Base-by-base conservation (phyloP, 2,329 filamentous ascomycete genomes). In the Nemania sp. region DNA sequence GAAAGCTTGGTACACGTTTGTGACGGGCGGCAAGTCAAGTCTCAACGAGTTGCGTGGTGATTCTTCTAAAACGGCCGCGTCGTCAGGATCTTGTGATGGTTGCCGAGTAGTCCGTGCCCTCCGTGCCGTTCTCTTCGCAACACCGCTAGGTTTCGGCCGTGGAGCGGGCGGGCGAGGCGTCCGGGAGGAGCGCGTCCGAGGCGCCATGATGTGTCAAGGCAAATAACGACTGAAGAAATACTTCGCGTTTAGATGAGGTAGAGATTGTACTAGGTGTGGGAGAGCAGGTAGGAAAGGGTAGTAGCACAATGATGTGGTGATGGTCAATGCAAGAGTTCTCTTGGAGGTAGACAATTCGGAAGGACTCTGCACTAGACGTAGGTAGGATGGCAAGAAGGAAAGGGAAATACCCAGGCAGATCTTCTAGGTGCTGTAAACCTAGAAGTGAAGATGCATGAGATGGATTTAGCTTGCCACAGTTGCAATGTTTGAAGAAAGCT, bases 1-100 rank as follows among this genome's bases (percentile, higher is more conserved):
- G 51, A 80, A 78, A 38, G 78, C 79, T 20, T 73, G 73, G 18
- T 74, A 60, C 29, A 75, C 64, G 27, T 72, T 71, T 41, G 69
- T 62, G 13, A 80, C 72, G 0, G 78, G 77, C 4, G 43, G 51
- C 15, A 78, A 52, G 7, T 52, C 67, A 4, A 55, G 52, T 32
- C 75, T 70, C 7, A 78, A 24, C 1, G 64, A 62, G 6, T 32
- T 26, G 27, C 71, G 73, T 0, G 35, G 20, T 5, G 61, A 15
- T 29, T 62, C 32, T 35, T 54, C 38, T 11, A 7, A 18, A 20
- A 47, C 22, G 20, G 24, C 47, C 27, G 2, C 11, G 18, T 49
- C 51, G 13, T 53, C 62, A 11, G 20, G 6, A 32, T n/a, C 47
- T 18, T 51, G 54, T 20, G 63, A 61, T 49, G 32, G 15, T 38